Evolutionary conservation across 179 eudicot genomes (phyloP), one percentile per base, ranked within the genome.

Genomic region (Carnegiea gigantea): DNA sequence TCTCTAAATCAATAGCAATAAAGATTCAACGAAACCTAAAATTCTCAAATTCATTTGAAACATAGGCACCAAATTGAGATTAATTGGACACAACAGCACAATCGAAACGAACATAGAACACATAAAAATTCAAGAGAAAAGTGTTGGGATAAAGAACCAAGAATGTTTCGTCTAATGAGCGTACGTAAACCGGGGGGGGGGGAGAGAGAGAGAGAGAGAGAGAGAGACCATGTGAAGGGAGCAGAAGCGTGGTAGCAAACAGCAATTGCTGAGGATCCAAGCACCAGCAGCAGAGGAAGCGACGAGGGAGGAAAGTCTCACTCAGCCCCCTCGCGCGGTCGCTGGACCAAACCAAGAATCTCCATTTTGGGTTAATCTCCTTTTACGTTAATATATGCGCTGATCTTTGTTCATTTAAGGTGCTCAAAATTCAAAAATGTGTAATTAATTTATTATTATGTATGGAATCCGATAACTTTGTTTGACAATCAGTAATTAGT

Each of bases 1-100:
- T 28, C 51, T 38, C 51, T 12, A 12, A 77, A 40, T 54, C 71
- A 82, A 54, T 24, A 68, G 21, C 84, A 76, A 81, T 36, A 76
- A 81, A 26, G 44, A 5, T 5, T 15, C 43, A 44, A 33, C 21
- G 57, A 33, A 6, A 36, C 36, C 36, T 20, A 3, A 78, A 60
- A 62, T 71, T 57, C 20, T 62, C 65, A 44, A 43, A 8, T 8
- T 43, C 1, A 17, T 43, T 26, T 51, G 28, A 53, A 23, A 23
- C 71, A 21, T 17, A 54, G 21, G 15, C 21, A 38, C 40, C 8
- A 49, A 82, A 76, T 54, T 76, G 54, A 77, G 78, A 20, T 36
- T 1, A 21, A 76, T 13, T 8, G 40, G 28, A 53, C 17, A 23
- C 36, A 43, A 70, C 5, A 70, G 57, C 33, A 74, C 30, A 3